A percentile compares a stretch with the other conserved stretches of the same genome.
Evolutionary conservation across 495 filamentous ascomycete genomes (phyloP).

Genomic region (Daldinia vernicosa): DNA sequence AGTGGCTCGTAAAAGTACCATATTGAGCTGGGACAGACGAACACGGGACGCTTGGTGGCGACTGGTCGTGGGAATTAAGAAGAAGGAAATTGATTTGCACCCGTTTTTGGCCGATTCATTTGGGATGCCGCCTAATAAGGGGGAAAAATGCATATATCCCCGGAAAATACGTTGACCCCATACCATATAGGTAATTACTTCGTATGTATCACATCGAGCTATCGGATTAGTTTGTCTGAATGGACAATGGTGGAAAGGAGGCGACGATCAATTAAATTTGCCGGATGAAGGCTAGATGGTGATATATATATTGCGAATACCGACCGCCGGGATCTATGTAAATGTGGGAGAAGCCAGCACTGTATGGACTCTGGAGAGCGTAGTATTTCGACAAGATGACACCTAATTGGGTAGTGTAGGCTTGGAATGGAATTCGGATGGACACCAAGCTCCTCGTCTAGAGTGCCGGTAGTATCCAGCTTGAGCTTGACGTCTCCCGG

Average conservation of each 20-base stretch:
- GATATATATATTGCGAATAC: conserved; percentile 27
- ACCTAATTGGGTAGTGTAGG: conserved; percentile 3
- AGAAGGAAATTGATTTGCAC: conserved; percentile 40
- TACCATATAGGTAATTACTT: conserved; percentile 33
- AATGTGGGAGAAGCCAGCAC: conserved; percentile 6
- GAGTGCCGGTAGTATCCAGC: conserved; percentile 23
- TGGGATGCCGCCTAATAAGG: conserved; percentile 45
- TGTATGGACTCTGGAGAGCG: conserved; percentile 9
- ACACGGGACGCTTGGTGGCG: conserved; percentile 30
- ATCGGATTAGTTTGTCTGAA: conserved; percentile 17
- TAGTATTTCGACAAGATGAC: background rate
- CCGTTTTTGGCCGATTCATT: conserved; percentile 43
- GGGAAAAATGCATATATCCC: conserved; percentile 42
- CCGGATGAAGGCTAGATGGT: conserved; percentile 35
- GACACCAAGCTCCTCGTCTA: background rate
- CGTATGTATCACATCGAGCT: conserved; percentile 9
- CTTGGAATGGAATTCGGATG: background rate
- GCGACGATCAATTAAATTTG: conserved; percentile 42
- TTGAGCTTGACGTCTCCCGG: conserved; percentile 8
- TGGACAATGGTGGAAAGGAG: conserved; percentile 26
- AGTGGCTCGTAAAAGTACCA: conserved; percentile 32
- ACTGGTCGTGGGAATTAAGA: conserved; percentile 16
- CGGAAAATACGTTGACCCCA: conserved; percentile 31
- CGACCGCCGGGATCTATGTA: conserved; percentile 27
- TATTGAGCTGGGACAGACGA: conserved; percentile 24